A percentile compares a stretch with the other conserved stretches of the same genome.
Conservation (phyloP, 176 grass and related monocot species). For the Panicum miliaceum region DNA sequence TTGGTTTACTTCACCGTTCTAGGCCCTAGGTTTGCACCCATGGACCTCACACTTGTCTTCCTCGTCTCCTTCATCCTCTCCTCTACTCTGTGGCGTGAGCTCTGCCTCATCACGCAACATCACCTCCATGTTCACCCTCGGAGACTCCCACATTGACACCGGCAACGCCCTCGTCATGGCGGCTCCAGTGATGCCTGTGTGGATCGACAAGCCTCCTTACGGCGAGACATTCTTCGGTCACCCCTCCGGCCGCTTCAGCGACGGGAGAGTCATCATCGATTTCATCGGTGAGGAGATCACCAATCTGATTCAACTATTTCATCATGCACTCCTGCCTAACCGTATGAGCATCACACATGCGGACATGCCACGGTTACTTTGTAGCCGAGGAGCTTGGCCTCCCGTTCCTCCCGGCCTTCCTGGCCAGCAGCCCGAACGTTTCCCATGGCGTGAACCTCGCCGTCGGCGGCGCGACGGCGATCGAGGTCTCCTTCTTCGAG, state of each 20-base stretch:
- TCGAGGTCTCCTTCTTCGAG: constrained; percentile 46
- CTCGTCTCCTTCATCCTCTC: constrained; percentile 9
- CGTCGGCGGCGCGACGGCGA: constrained; percentile 44
- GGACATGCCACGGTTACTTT: too few species aligned
- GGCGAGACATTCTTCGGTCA: constrained; percentile 56
- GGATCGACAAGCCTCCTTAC: constrained; percentile 47
- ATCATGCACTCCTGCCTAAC: too few species aligned
- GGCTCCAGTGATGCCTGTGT: not conserved
- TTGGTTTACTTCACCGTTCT: not conserved
- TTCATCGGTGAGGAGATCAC: constrained; percentile 42
- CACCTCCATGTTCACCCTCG: constrained; percentile 54
- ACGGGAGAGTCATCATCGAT: constrained; percentile 51
- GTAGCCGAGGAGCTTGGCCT: constrained; percentile 53
- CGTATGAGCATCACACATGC: too few species aligned
- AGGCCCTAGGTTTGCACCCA: not conserved
- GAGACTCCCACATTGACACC: constrained; percentile 62
- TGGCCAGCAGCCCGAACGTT: not conserved
- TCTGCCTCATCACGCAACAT: not conserved
- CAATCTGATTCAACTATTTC: too few species aligned
- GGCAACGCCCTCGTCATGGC: constrained; percentile 54
- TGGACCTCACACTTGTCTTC: not conserved
- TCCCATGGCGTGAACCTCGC: constrained; percentile 57
- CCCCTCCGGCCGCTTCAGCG: constrained; percentile 48
- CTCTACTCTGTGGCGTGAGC: not conserved
- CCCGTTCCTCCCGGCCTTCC: constrained; percentile 45